A percentile compares a stretch with the other conserved stretches of the same genome.
These are phyloP conservation scores for Lactifluus piperatus DNA, from an alignment of 768 basidiomycete genomes.

Conservation along the genomic window DNA sequence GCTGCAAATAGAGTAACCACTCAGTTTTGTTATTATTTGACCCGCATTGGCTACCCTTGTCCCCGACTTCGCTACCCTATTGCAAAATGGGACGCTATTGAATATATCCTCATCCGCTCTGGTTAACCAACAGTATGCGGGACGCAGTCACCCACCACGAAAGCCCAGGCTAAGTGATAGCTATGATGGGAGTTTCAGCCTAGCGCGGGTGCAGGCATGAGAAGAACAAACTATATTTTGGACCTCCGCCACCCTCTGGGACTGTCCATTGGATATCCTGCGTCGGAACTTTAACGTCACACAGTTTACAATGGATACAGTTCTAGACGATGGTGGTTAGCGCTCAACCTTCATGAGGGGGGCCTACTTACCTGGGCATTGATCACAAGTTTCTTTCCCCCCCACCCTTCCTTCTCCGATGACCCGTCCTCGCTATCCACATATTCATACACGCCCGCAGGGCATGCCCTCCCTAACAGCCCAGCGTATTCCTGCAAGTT, in stretches of 20 bases:
- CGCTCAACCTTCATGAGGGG: slow-evolving; percentile 1
- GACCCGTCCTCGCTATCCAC: slow-evolving; percentile 51
- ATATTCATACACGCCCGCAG: slow-evolving; percentile 96
- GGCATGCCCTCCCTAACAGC: slow-evolving; percentile 82
- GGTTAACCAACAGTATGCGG: not conserved
- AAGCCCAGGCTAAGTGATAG: slow-evolving; percentile 4
- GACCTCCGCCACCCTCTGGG: slow-evolving; percentile 94
- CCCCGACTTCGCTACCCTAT: slow-evolving; percentile 6
- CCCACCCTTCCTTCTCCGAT: slow-evolving; percentile 49
- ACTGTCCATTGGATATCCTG: slow-evolving; percentile 97
- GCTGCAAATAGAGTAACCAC: not conserved
- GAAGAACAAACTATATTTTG: slow-evolving; percentile 72
- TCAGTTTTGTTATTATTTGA: not conserved
- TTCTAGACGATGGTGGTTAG: slow-evolving; percentile 44
- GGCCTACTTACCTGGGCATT: slow-evolving; percentile 74
- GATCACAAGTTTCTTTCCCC: slow-evolving; percentile 86
- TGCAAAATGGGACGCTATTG: not conserved
- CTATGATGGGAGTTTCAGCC: slow-evolving; percentile 7
- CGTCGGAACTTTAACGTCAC: slow-evolving; percentile 92
- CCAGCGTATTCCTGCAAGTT: slow-evolving; percentile 82
- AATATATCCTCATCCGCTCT: not conserved
- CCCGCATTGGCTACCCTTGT: slow-evolving; percentile 5
- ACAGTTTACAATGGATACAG: slow-evolving; percentile 91
- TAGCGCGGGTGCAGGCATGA: not conserved
- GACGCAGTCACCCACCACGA: not conserved